Evolutionary conservation across 2,329 filamentous ascomycete genomes (phyloP).

Genomic region (Cordyceps cateniannulata): DNA sequence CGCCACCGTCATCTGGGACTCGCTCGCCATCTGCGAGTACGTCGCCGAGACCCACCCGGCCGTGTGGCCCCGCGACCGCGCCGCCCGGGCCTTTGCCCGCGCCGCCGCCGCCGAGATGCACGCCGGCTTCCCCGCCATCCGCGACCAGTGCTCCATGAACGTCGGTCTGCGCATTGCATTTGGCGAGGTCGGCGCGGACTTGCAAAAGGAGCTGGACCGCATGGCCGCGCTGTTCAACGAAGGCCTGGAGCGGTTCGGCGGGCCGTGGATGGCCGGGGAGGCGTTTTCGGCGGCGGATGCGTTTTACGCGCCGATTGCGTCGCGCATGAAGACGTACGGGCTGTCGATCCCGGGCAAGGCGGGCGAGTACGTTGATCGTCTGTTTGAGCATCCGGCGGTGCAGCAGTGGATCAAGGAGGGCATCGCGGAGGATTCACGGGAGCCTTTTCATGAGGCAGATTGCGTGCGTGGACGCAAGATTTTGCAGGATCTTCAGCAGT

Average conservation of each 20-base stretch:
- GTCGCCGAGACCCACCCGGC: conserved; percentile 35
- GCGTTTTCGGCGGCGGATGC: conserved; percentile 34
- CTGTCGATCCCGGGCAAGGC: conserved; percentile 24
- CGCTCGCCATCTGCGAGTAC: conserved; percentile 41
- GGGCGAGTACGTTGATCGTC: conserved; percentile 26
- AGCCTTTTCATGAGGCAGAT: conserved; percentile 31
- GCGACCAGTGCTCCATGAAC: conserved; percentile 37
- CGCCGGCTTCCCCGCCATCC: conserved; percentile 33
- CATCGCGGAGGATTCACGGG: conserved; percentile 30
- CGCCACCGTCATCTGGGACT: conserved; percentile 36
- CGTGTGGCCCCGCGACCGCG: conserved; percentile 35
- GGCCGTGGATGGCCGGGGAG: conserved; percentile 33
- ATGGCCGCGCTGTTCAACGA: conserved; percentile 31
- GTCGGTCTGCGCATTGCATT: conserved; percentile 32
- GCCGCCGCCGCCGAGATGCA: conserved; percentile 42
- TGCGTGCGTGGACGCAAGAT: conserved; percentile 27
- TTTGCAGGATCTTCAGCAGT: conserved; percentile 22
- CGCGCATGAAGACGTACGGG: conserved; percentile 32
- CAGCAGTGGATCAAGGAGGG: conserved; percentile 32
- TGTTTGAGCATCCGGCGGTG: conserved; percentile 29
- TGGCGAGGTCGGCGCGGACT: conserved; percentile 20
- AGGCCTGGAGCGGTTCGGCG: conserved; percentile 32
- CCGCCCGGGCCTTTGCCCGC: conserved; percentile 36
- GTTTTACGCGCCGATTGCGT: conserved; percentile 36
- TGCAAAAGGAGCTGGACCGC: conserved; percentile 30